Evolutionary conservation across 164 flowering plant species (phyloP), one percentile per base, ranked within the genome.

Genomic region (Aristolochia fimbriata): DNA sequence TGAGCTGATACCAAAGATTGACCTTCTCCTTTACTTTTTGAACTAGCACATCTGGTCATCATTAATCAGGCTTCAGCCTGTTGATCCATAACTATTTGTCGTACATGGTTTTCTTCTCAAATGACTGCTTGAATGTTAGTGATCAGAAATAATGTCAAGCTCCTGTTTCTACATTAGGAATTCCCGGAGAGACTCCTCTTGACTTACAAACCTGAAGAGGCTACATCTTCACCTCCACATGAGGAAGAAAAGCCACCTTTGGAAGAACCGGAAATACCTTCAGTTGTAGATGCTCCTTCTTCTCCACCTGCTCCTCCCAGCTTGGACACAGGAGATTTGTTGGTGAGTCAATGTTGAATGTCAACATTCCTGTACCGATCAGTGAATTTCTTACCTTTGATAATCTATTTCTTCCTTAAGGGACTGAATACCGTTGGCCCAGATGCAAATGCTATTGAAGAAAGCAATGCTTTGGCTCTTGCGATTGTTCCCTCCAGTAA

Each of bases 401-500:
- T 51, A 49, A 12, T 31, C 15, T 58, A 14, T 15, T 27, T 27
- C 15, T 24, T n/a, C 16, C 17, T 45, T 11, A 65, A 94, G 99
- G 99, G 97, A 24, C 73, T 94, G 62, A 77, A 72, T 74, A 47
- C 57, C 43, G 19, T 71, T 7, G 46, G 58, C 71, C 69, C 80
- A 63, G 79, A 83, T 80, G 91, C 86, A 71, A 77, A 84, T 67
- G 78, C 81, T 43, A 82, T 90, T 47, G 97, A 90, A 74, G 97
- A 94, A 54, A 78, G 78, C 64, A 94, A 94, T 81, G 97, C 97
- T 25, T 68, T 86, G 74, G 96, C 99, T 65, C 70, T 93, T 57
- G 99, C 99, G 51, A 86, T 94, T 53, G 81, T 91, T 64, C 80
- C 97, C 45, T 62, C 91, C 58, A 80, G 89, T 86, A 67, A 68